phyloP scores from a whole-genome alignment of 768 basidiomycete genomes.

The Mrakia gelida region DNA sequence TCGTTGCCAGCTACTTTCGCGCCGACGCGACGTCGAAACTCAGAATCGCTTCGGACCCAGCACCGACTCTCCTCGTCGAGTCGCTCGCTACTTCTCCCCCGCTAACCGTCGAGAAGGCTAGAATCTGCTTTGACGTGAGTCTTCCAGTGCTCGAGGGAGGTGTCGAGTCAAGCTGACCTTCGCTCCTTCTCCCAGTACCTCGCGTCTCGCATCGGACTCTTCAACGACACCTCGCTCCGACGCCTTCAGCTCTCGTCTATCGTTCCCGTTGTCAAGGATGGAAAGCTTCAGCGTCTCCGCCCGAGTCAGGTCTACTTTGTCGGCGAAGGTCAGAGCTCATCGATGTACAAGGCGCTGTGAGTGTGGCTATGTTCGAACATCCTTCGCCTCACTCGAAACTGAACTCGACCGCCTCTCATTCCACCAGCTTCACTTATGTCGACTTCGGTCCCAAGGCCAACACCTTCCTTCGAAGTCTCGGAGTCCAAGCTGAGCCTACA shows the following conservation, averaged over 20 bases:
- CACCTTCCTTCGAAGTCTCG: constrained; percentile 76
- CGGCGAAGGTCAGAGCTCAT: constrained; percentile 32
- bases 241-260: constrained; percentile 59
- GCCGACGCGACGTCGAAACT: constrained; percentile 55
- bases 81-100: constrained; percentile 62
- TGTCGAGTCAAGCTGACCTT: not conserved
- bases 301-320: constrained; percentile 41
- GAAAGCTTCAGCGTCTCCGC: constrained; percentile 8
- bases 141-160: too few species aligned
- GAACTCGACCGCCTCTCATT: not conserved
- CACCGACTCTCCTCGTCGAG: constrained; percentile 57
- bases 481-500: constrained; percentile 80
- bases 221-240: constrained; percentile 49
- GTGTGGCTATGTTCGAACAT: constrained; percentile 4
- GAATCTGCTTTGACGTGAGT: constrained; percentile 64
- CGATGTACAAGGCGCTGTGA: constrained; percentile 27
- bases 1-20: constrained; percentile 51
- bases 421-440: constrained; percentile 64
- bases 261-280: constrained; percentile 55
- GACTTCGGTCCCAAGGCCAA: constrained; percentile 81
- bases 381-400: not conserved
- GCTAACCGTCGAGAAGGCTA: constrained; percentile 53
- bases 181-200: constrained; percentile 27
- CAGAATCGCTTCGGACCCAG: constrained; percentile 65
- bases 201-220: constrained; percentile 52